phyloP scores from a whole-genome alignment of 1,284 basidiomycete species.

The Fomitopsis schrenkii region DNA sequence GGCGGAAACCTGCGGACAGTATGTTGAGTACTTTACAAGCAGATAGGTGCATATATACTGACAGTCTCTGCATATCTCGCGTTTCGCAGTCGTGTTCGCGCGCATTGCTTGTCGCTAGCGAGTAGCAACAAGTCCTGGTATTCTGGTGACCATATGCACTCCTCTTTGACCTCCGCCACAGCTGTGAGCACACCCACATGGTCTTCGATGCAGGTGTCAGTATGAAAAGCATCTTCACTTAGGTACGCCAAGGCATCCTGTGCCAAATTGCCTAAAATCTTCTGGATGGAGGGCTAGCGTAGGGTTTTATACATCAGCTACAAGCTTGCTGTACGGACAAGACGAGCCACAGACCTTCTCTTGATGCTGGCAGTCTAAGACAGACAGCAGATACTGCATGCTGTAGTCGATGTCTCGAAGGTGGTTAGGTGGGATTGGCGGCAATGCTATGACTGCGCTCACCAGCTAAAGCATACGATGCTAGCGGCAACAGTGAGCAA shows the following conservation, averaged over 20 bases:
- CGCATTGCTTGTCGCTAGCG: slow-evolving; percentile 36
- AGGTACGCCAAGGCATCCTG: slow-evolving; percentile 61
- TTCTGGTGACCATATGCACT: slow-evolving; percentile 43
- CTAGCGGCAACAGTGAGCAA: slow-evolving; percentile 25
- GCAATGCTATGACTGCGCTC: slow-evolving; percentile 13
- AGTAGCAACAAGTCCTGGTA: slow-evolving; percentile 40
- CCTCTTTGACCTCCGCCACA: slow-evolving; percentile 41
- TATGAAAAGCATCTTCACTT: slow-evolving; percentile 58
- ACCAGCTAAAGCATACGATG: slow-evolving; percentile 64
- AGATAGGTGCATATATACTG: slow-evolving; percentile 10
- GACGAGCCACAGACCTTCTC: slow-evolving; percentile 63
- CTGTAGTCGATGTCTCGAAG: slow-evolving; percentile 63
- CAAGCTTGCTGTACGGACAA: slow-evolving; percentile 8
- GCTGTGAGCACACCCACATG: slow-evolving; percentile 42
- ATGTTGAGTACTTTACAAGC: background rate
- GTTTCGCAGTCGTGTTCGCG: slow-evolving; percentile 41
- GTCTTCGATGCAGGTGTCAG: slow-evolving; percentile 52
- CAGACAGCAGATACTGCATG: slow-evolving; percentile 60
- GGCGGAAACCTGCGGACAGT: slow-evolving; percentile 43
- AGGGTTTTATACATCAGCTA: too few relatives aligned
- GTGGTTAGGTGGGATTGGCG: background rate
- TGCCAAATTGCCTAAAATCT: slow-evolving; percentile 72
- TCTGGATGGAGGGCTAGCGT: slow-evolving; percentile 83
- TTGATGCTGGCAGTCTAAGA: slow-evolving; percentile 86
- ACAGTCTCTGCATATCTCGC: slow-evolving; percentile 49